These are phyloP conservation scores for Bolboschoenus planiculmis DNA, from an alignment of 176 grass and related monocot species.

Conservation along the genomic window DNA sequence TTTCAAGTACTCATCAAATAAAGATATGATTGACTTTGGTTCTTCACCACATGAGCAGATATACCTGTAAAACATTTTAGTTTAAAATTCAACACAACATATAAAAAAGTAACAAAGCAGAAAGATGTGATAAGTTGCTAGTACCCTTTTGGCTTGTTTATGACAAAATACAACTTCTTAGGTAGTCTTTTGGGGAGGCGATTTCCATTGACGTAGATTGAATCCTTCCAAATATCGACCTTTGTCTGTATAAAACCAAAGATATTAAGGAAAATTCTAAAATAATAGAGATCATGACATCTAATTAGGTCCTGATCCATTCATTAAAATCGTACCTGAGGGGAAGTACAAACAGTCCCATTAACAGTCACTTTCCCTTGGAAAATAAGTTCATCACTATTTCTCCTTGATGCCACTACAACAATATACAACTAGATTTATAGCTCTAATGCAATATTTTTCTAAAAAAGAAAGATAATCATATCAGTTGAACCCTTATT, in stretches of 20 bases:
- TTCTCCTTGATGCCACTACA: slow-evolving; percentile 86
- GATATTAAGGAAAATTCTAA: neutral
- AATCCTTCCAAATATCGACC: slow-evolving; percentile 81
- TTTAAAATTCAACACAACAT: slow-evolving; percentile 15
- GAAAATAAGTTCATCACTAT: slow-evolving; percentile 82
- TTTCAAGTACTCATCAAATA: slow-evolving; percentile 73
- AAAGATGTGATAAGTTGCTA: slow-evolving; percentile 18
- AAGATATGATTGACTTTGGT: slow-evolving; percentile 73
- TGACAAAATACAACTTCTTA: slow-evolving; percentile 76
- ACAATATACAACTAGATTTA: slow-evolving; percentile 12
- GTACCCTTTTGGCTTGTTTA: slow-evolving; percentile 96
- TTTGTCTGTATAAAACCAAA: slow-evolving; percentile 46
- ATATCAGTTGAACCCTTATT: neutral
- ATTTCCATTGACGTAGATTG: slow-evolving; percentile 87
- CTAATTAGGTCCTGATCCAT: neutral
- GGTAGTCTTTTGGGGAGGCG: slow-evolving; percentile 82
- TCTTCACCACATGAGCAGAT: slow-evolving; percentile 84
- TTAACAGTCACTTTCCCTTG: slow-evolving; percentile 97
- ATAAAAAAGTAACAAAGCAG: neutral
- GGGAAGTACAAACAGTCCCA: slow-evolving; percentile 70
- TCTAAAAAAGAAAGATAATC: neutral
- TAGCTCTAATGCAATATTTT: neutral
- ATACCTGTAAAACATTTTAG: slow-evolving; percentile 46
- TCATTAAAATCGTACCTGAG: slow-evolving; percentile 55
- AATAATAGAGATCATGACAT: neutral